Evolutionary conservation across 2,329 filamentous ascomycete species (phyloP).

Genomic region (Pyrenophora teres): DNA sequence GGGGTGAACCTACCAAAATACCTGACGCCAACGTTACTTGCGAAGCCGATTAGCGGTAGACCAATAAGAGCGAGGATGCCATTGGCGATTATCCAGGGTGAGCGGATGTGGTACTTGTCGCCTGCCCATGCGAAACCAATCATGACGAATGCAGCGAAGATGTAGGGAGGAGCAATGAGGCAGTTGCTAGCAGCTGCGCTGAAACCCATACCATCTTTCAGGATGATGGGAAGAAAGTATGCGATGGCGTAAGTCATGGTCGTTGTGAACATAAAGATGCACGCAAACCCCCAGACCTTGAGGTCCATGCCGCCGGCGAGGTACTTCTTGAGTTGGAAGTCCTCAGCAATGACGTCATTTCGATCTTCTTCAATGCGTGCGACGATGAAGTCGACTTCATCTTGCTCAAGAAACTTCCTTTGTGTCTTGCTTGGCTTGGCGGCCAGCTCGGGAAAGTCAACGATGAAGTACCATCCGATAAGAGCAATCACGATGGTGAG

Average conservation of each 20-base stretch:
- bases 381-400: slow-evolving; percentile 36
- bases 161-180: slow-evolving; percentile 34
- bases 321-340: slow-evolving; percentile 31
- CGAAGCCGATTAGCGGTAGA: slow-evolving; percentile 73
- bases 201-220: slow-evolving; percentile 39
- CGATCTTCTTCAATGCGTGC: slow-evolving; percentile 36
- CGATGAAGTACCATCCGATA: slow-evolving; percentile 30
- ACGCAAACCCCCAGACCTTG: slow-evolving; percentile 30
- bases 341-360: slow-evolving; percentile 34
- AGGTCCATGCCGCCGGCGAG: slow-evolving; percentile 24
- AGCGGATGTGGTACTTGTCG: slow-evolving; percentile 68
- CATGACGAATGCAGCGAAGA: slow-evolving; percentile 40
- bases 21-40: slow-evolving; percentile 59
- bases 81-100: slow-evolving; percentile 70
- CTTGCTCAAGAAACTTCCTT: slow-evolving; percentile 33
- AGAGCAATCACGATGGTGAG: slow-evolving; percentile 27
- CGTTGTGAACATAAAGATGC: slow-evolving; percentile 31
- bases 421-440: slow-evolving; percentile 22
- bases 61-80: slow-evolving; percentile 69
- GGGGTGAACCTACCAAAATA: slow-evolving; percentile 56
- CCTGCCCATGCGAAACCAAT: slow-evolving; percentile 64
- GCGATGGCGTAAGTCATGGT: slow-evolving; percentile 38
- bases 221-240: slow-evolving; percentile 38
- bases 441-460: slow-evolving; percentile 36
- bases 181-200: slow-evolving; percentile 31